Base-by-base conservation (phyloP, 768 basidiomycete genomes). In the Tylopilus intermedius region DNA sequence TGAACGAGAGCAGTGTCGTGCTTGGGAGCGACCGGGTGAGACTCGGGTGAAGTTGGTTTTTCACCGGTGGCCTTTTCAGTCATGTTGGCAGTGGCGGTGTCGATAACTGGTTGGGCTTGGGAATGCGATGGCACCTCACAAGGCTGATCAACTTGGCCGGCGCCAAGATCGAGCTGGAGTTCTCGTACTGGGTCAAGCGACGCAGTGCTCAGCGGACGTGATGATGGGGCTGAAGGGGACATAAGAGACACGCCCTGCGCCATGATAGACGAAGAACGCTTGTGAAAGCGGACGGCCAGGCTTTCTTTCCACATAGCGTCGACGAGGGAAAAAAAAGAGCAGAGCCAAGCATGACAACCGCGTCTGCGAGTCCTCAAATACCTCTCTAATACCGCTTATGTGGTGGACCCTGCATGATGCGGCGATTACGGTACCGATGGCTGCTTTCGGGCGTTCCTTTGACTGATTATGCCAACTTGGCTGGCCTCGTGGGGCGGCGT, bases 161-260 rank as follows among this genome's bases (percentile, higher is more conserved):
- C 7, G n/a, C n/a, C 37, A 8, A 8, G 15, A 8, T 46, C 13
- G 35, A n/a, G 27, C 21, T 45, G 27, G 5, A 55, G 26, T 15
- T 62, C 66, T 26, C 11, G 53, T 2, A 65, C 26, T 0, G 55
- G 57, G 6, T 49, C 52, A 33, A 66, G 49, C 7, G 43, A 33
- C 10, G 39, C 30, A 0, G 41, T 47, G 49, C 53, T 57, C 15
- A 48, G 10, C 8, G 54, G 55, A 9, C 54, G 56, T 1, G 54
- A 33, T 4, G 10, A 8, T 8, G 33, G 11, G 2, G 33, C 13
- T 5, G 10, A 30, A 27, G 35, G 2, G 9, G 38, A 18, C 11
- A 66, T 52, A 2, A 66, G 58, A n/a, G 63, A 58, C 8, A 46
- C 52, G 0, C 40, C 32, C 8, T 62, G 63, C 3, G 61, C 46